These are phyloP conservation scores for Penicillium sp. DNA, from an alignment of 2,329 filamentous ascomycete species.

Conservation along the genomic window DNA sequence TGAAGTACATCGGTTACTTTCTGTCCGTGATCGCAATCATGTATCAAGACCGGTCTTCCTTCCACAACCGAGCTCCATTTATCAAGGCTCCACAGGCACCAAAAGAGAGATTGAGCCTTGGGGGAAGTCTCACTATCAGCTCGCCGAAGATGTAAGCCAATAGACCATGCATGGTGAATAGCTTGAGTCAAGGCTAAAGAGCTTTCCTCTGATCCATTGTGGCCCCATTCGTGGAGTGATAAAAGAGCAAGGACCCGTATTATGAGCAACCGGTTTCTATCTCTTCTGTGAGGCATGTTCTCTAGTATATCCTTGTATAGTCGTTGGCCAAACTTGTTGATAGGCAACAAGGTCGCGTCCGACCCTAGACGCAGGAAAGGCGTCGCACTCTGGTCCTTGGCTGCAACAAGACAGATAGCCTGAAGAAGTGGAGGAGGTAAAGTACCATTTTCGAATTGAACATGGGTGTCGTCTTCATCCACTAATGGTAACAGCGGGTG, in stretches of 20 bases:
- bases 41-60: neutral
- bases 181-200: neutral
- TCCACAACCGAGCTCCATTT: neutral
- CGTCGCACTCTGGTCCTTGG: neutral
- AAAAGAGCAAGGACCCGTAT: neutral
- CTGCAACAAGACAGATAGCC: neutral
- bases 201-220: neutral
- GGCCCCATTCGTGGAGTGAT: neutral
- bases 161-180: neutral
- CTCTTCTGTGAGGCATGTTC: neutral
- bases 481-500: neutral
- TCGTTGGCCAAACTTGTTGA: neutral
- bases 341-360: neutral
- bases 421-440: neutral
- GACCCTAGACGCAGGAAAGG: neutral
- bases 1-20: neutral
- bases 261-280: neutral
- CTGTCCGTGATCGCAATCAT: neutral
- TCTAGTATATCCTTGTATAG: neutral
- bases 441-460: neutral
- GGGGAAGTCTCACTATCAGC: neutral
- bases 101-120: neutral
- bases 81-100: neutral
- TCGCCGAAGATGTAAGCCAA: neutral
- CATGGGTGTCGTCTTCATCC: neutral